These are phyloP conservation scores for Colletotrichum filicis DNA, from an alignment of 2,329 filamentous ascomycete species.

Conservation along the genomic window DNA sequence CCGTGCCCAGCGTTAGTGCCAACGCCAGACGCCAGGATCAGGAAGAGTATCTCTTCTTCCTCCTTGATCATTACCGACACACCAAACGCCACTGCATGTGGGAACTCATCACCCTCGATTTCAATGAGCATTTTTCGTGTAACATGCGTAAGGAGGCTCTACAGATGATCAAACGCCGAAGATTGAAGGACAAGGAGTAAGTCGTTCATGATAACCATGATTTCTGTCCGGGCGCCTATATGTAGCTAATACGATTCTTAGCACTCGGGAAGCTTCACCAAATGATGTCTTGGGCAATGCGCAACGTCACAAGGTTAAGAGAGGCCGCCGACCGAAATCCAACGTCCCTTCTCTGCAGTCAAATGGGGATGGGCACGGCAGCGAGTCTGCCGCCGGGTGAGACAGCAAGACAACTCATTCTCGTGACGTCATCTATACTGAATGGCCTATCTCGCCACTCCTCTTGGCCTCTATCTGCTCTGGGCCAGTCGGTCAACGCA, in stretches of 20 bases:
- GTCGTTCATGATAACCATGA: neutral
- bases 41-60: conserved; percentile 33
- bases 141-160: conserved; percentile 34
- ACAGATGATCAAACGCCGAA: conserved; percentile 33
- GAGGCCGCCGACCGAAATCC: conserved; percentile 24
- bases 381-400: conserved; percentile 17
- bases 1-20: conserved; percentile 28
- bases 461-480: too few species aligned
- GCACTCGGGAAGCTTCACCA: conserved; percentile 21
- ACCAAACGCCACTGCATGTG: conserved; percentile 35
- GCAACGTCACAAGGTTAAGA: conserved; percentile 19
- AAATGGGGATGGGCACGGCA: conserved; percentile 1
- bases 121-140: conserved; percentile 30
- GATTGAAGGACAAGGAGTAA: conserved; percentile 32
- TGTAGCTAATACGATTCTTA: neutral
- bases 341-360: conserved; percentile 8
- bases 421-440: neutral
- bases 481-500: neutral
- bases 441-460: too few species aligned
- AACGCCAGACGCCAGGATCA: conserved; percentile 32
- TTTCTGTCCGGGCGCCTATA: too few species aligned
- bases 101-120: conserved; percentile 33
- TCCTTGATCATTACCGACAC: conserved; percentile 32
- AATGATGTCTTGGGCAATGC: neutral
- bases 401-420: neutral